Evolutionary conservation across 768 basidiomycete species (phyloP).

Genomic region (Pleurotus salmoneostramineus): DNA sequence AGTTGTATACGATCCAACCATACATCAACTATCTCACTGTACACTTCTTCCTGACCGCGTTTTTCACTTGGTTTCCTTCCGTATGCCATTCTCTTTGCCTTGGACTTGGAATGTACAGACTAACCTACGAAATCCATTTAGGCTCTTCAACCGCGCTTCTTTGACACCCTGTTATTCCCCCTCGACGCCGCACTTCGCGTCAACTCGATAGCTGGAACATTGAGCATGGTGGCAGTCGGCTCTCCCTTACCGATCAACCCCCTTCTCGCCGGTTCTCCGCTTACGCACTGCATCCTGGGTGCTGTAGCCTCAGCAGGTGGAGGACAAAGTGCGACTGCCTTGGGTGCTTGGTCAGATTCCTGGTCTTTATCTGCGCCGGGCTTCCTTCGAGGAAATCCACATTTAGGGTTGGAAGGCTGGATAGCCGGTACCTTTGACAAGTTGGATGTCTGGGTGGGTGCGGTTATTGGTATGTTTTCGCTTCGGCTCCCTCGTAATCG

Average conservation of each 20-base stretch:
- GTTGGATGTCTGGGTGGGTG: conserved; percentile 50
- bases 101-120: neutral
- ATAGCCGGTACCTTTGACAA: conserved; percentile 32
- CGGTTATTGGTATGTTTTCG: conserved; percentile 27
- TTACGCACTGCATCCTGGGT: conserved; percentile 45
- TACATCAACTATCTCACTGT: conserved; percentile 46
- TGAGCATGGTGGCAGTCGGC: conserved; percentile 28
- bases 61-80: conserved; percentile 34
- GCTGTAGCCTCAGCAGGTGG: conserved; percentile 45
- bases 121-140: neutral
- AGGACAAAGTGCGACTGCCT: conserved; percentile 37
- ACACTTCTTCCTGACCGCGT: conserved; percentile 37
- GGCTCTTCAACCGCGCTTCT: conserved; percentile 13
- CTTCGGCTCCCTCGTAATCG: neutral
- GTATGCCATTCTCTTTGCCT: conserved; percentile 16
- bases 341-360: conserved; percentile 36
- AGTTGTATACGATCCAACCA: conserved; percentile 39
- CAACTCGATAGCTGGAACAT: conserved; percentile 27
- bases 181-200: conserved; percentile 46
- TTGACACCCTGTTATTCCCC: conserved; percentile 45
- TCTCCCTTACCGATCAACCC: conserved; percentile 16
- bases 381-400: conserved; percentile 21
- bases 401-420: neutral
- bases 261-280: conserved; percentile 30
- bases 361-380: conserved; percentile 47